Conservation (phyloP, 164 flowering plant genomes). For the Liriodendron chinense region DNA sequence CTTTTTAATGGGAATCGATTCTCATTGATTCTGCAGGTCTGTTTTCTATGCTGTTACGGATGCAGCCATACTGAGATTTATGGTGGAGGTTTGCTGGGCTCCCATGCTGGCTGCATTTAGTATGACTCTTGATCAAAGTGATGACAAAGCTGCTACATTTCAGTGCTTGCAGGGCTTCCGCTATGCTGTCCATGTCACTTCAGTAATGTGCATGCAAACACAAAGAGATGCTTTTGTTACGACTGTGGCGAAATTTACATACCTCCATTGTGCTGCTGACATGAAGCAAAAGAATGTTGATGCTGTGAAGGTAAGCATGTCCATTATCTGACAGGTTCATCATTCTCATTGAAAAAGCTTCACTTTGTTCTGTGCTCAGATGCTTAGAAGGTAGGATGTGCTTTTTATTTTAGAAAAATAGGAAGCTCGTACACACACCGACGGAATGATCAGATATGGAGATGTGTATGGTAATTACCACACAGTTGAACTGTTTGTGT, state of each 20-base stretch:
- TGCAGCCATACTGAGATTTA: conserved; percentile 83
- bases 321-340: neutral
- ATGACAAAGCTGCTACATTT: conserved; percentile 74
- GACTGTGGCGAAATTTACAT: conserved; percentile 91
- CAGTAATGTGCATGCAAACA: conserved; percentile 96
- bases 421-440: neutral
- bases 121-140: conserved; percentile 95
- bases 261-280: conserved; percentile 95
- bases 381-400: neutral
- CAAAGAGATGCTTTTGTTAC: conserved; percentile 99
- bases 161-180: conserved; percentile 86
- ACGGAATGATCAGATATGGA: neutral
- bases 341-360: neutral
- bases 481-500: neutral
- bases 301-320: conserved; percentile 78
- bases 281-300: conserved; percentile 99
- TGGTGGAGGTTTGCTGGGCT: conserved; percentile 99
- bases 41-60: conserved; percentile 76
- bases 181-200: conserved; percentile 93
- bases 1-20: neutral
- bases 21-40: conserved; percentile 51
- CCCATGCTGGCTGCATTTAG: conserved; percentile 99
- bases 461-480: neutral
- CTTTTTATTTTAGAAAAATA: too few relatives aligned
- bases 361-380: neutral